A percentile compares a stretch with the other conserved stretches of the same genome.
These are phyloP conservation scores for Ramularia collo-cygni DNA, from an alignment of 2,329 filamentous ascomycete genomes.

Conservation along the genomic window DNA sequence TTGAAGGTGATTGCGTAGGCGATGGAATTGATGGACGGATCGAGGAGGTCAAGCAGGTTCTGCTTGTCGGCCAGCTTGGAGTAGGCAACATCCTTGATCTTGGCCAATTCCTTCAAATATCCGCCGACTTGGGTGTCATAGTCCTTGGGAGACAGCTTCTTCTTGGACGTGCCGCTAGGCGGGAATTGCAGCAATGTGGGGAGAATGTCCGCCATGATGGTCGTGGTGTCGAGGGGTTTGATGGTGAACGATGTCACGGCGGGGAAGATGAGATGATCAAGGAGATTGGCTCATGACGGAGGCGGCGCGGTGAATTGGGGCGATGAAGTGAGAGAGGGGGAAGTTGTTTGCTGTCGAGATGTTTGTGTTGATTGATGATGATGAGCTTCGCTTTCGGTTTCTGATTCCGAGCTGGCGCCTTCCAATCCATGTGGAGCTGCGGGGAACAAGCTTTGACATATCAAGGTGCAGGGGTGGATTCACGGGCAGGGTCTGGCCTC, in stretches of 20 bases:
- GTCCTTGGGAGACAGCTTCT: slow-evolving; percentile 28
- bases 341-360: too few species aligned
- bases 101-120: slow-evolving; percentile 31
- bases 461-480: too few species aligned
- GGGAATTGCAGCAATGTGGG: slow-evolving; percentile 29
- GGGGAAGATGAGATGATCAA: too few species aligned
- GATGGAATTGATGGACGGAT: slow-evolving; percentile 53
- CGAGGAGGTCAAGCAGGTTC: slow-evolving; percentile 40
- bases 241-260: too few species aligned
- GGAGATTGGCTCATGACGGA: too few species aligned
- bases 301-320: too few species aligned
- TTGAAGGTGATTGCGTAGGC: slow-evolving; percentile 52
- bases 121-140: slow-evolving; percentile 33
- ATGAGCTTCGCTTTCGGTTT: too few species aligned
- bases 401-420: too few species aligned
- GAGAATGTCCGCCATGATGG: slow-evolving; percentile 23
- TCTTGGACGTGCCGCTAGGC: slow-evolving; percentile 14
- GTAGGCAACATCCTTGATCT: slow-evolving; percentile 29
- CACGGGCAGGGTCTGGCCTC: background rate
- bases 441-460: too few species aligned
- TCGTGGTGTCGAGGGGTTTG: background rate
- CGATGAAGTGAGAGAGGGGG: too few species aligned
- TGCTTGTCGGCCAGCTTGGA: slow-evolving; percentile 34
- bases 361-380: too few species aligned
- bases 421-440: too few species aligned